Percentiles rank a stretch among this genome's conserved stretches.
phyloP scores from a whole-genome alignment of 768 basidiomycete genomes.

The Lanmaoa pseudosensibilis region DNA sequence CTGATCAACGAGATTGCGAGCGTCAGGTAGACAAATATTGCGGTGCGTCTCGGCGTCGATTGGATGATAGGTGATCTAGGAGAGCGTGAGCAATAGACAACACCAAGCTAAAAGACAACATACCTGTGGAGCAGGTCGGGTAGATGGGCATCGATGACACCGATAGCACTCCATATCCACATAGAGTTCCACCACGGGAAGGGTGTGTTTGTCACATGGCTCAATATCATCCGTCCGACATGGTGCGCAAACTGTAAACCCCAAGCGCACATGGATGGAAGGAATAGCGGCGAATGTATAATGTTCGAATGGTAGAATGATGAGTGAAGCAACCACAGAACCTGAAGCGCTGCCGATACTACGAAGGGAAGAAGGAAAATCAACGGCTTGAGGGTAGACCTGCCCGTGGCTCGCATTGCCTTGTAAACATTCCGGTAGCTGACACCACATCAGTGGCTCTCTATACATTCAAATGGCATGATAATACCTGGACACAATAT shows the following conservation, averaged over 20 bases:
- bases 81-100: background rate
- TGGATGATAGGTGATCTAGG: constrained; percentile 75
- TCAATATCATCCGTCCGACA: constrained; percentile 89
- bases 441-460: constrained; percentile 3
- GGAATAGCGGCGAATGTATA: constrained; percentile 71
- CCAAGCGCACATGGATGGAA: constrained; percentile 92
- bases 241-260: constrained; percentile 89
- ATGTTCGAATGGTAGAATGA: constrained; percentile 60
- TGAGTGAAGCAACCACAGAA: constrained; percentile 80
- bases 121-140: constrained; percentile 67
- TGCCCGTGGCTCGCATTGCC: constrained; percentile 45
- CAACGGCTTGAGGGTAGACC: constrained; percentile 55
- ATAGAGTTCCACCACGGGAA: constrained; percentile 90
- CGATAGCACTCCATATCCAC: constrained; percentile 79
- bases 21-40: constrained; percentile 72
- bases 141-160: constrained; percentile 81
- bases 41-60: constrained; percentile 55
- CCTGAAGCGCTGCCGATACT: constrained; percentile 64
- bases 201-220: constrained; percentile 79
- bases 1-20: constrained; percentile 64
- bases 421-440: constrained; percentile 82
- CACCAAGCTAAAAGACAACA: constrained; percentile 23
- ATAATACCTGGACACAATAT: constrained; percentile 68
- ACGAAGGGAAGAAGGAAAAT: constrained; percentile 79
- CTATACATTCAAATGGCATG: background rate